Base-by-base conservation (phyloP, 768 basidiomycete genomes). In the Serendipita indica region DNA sequence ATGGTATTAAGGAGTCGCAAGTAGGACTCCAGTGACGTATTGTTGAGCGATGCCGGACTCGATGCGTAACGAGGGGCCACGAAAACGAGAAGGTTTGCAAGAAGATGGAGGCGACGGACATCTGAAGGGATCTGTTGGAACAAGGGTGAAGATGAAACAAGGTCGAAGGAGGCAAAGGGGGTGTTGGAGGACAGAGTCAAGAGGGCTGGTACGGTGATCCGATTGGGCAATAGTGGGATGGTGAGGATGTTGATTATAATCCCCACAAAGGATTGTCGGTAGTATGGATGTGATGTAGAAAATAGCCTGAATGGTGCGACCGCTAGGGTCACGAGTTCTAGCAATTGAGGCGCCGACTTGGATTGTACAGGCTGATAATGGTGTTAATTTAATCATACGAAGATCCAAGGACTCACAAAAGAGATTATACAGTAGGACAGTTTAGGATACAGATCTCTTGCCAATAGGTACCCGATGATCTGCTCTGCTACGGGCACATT, bases 181-280 rank as follows among this genome's bases (percentile, higher is more conserved):
- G 93, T 72, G 7, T 75, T 72, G 14, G 80, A 73, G 14, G 84
- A 81, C 37, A 97, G 72, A 22, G 75, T 69, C 2, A 81, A 79
- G 33, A 94, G 76, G 20, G 79, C 75, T 0, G 71, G 68, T 20
- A 82, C 72, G 33, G 80, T 84, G 45, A 86, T 72, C 5, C 81
- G 84, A 68, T 87, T 84, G 0, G 89, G 89, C 0, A 97, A 75
- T 0, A 89, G 71, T 0, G 87, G 85, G 41, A 93, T 73, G 1
- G 83, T 77, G 60, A 94, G 73, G 58, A 93, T 79, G 61, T 72
- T 69, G 14, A 72, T 65, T 57, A 86, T 63, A 28, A 86, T 64
- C 16, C 68, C 65, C 30, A 69, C 62, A 14, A 83, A 65, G 39
- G 73, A 67, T 61, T 61, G 63, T 3, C 68, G 27, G 63, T 71